Base-by-base conservation (phyloP, 768 basidiomycete species). In the Boletus sp. region DNA sequence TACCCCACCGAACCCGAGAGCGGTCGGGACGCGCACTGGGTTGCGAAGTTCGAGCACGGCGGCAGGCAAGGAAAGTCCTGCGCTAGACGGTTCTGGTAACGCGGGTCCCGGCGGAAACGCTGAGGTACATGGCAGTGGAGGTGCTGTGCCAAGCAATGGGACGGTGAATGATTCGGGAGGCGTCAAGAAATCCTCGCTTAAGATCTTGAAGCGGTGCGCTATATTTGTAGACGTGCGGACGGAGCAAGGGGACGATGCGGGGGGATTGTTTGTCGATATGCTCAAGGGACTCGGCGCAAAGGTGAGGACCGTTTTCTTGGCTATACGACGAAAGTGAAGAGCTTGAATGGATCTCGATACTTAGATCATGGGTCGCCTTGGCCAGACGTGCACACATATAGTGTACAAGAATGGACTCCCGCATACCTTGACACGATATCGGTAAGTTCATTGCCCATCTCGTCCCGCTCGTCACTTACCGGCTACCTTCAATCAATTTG, bases 221-320 rank as follows among this genome's bases (percentile, higher is more conserved):
- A 84, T 93, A 9, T 94, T 90, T 62, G 92, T 95, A 45, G 93
- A 95, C 64, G 90, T 96, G 27, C 66, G 77, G 57, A 83, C 83
- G 13, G 80, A 79, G 33, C 83, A 85, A 54, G 91, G 88, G 0
- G 90, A 91, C 50, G 84, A 95, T 62, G 90, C 89, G 0, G 86
- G 89, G 0, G 80, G 80, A 25, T 70, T 93, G 61, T 95, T 95
- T 62, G 80, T 85, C 14, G 89, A 94, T 45, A 91, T 94, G 87
- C 69, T 95, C 59, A 81, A 81, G 59, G 78, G 78, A 30, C 73
- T 93, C 10, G 94, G 93, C 19, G 93, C 93, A 41, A 83, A 82
- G 77, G 93, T 93, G 58, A 56, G 80, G 15, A 30, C 67, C 9
- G 19, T 23, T 9, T 47, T 13, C 21, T 35, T 6, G 25, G 37